Base-by-base conservation (phyloP, 2,329 filamentous ascomycete species). In the Colletotrichum eleusines region DNA sequence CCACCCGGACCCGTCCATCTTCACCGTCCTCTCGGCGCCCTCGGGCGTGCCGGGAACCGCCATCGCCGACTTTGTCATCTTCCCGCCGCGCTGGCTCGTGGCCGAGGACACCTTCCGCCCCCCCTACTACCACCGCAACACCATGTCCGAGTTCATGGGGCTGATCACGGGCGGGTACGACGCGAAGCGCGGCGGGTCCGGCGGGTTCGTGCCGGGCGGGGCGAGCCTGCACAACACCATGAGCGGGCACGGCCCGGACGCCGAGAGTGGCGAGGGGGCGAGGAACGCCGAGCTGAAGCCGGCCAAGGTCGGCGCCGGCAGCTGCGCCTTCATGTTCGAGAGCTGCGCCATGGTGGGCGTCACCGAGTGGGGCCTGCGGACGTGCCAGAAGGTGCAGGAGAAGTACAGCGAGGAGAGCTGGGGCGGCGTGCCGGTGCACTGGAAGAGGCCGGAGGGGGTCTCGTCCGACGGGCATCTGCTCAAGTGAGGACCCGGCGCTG, bases 351-450 rank as follows among this genome's bases (percentile, higher is more conserved):
- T 92, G 89, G 85, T 93, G 2, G 91, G 90, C 1, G 90, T 93
- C 35, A 92, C 91, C 1, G 88, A 91, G 69, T 93, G 91, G 90
- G 91, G 90, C 1, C 80, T 88, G 72, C 79, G 81, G 73, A 86
- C 88, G 72, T 95, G 86, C 65, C 79, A 82, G 74, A 88, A 87
- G 79, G 84, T 88, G 20, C 87, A 89, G 82, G 85, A 89, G 74
- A 88, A 88, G 67, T 97, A 96, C 77, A 94, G 90, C 77, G 89
- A 90, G 68, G 92, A 97, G 83, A 95, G 92, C 78, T 97, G 94
- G 94, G 90, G 85, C 35, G 87, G 87, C 0, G 81, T 93, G 63
- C 88, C 88, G 80, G 85, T 89, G 53, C 88, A 92, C 77, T 92
- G 91, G 85, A 81, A 81, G 76, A 76, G 76, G 75, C 83, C 85